Conservation (phyloP, 495 filamentous ascomycete genomes). For the Neurospora tetrasperma region DNA sequence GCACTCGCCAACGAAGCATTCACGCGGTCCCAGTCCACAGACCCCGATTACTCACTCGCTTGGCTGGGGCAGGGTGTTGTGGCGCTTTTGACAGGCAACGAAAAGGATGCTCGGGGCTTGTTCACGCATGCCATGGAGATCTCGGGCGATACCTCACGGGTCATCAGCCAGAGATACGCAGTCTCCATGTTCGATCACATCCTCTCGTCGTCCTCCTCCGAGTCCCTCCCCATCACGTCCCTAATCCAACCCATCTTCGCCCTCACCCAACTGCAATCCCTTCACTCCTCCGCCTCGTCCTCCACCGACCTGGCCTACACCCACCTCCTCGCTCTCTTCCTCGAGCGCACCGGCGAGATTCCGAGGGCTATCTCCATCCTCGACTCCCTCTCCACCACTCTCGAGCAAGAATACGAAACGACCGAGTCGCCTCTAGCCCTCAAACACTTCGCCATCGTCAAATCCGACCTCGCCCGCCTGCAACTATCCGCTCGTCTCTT, state of each 20-base stretch:
- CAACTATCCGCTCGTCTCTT: slow-evolving; percentile 59
- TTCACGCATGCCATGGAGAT: slow-evolving; percentile 98
- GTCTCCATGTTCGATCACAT: slow-evolving; percentile 72
- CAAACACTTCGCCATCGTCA: slow-evolving; percentile 68
- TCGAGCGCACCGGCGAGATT: slow-evolving; percentile 66
- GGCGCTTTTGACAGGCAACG: slow-evolving; percentile 61
- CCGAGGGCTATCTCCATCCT: slow-evolving; percentile 54
- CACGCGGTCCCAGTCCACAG: slow-evolving; percentile 79
- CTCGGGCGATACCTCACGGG: slow-evolving; percentile 56
- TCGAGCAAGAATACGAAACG: slow-evolving; percentile 75
- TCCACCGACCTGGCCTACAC: slow-evolving; percentile 57
- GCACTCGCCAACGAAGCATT: slow-evolving; percentile 82
- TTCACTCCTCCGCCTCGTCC: slow-evolving; percentile 24
- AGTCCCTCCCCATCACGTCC: slow-evolving; percentile 46
- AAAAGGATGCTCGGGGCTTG: slow-evolving; percentile 63
- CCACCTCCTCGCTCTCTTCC: slow-evolving; percentile 70
- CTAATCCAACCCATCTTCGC: slow-evolving; percentile 70
- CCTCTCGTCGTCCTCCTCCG: slow-evolving; percentile 39
- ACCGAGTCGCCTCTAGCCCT: slow-evolving; percentile 66
- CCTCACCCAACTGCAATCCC: slow-evolving; percentile 64
- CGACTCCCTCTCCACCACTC: slow-evolving; percentile 48
- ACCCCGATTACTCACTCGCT: slow-evolving; percentile 83
- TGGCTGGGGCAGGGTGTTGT: slow-evolving; percentile 92
- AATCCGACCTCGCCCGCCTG: slow-evolving; percentile 72
- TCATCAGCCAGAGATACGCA: slow-evolving; percentile 67